These are phyloP conservation scores for Fusarium algeriense DNA, from an alignment of 2,329 filamentous ascomycete genomes.

Conservation along the genomic window DNA sequence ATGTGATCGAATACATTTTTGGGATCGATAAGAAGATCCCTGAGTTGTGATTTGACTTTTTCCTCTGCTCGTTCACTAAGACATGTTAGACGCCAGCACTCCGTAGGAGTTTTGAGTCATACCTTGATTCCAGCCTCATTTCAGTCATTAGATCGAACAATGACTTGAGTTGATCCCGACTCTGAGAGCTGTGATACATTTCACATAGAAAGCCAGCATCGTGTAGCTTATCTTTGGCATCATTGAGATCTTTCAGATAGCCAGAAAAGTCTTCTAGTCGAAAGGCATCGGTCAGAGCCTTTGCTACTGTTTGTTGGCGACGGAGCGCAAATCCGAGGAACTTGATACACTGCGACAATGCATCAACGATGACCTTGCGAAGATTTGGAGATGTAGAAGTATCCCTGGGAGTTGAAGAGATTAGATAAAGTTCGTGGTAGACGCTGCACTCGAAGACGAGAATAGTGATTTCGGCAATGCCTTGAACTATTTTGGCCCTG, in stretches of 20 bases:
- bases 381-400: background rate
- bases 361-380: accelerated
- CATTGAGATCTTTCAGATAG: background rate
- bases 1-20: background rate
- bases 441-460: conserved; percentile 1
- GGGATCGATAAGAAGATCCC: background rate
- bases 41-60: background rate
- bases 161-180: accelerated
- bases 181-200: background rate
- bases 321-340: background rate
- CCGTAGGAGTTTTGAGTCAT: background rate
- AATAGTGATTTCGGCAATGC: background rate
- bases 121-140: background rate
- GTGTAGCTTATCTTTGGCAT: background rate
- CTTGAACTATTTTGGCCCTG: background rate
- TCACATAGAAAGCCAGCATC: background rate
- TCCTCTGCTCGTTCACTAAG: background rate
- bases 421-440: background rate
- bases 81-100: accelerated
- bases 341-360: background rate
- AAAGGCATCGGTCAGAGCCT: background rate
- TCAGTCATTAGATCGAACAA: background rate
- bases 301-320: background rate
- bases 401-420: accelerated
- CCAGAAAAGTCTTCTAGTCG: background rate